These are phyloP conservation scores for Saksenaea vasiformis DNA, from an alignment of 371 early-diverging fungal genomes.

Conservation along the genomic window DNA sequence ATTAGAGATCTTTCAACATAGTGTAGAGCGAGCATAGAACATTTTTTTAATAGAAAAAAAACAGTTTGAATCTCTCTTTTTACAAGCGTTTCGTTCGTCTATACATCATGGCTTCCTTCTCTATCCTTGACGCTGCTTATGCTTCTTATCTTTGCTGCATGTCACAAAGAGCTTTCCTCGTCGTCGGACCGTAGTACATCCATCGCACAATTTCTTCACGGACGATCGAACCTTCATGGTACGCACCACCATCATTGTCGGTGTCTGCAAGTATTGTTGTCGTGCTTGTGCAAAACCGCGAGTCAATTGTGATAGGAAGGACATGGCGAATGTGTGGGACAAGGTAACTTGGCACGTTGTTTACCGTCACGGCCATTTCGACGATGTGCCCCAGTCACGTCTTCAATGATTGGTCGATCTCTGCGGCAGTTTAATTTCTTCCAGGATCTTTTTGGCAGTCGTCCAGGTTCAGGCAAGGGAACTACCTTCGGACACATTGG, in stretches of 20 bases:
- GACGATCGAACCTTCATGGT: slow-evolving; percentile 86
- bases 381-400: too few relatives aligned
- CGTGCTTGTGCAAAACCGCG: slow-evolving; percentile 24
- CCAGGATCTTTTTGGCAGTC: too few relatives aligned
- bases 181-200: slow-evolving; percentile 78
- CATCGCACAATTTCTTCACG: slow-evolving; percentile 81
- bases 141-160: slow-evolving; percentile 81
- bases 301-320: slow-evolving; percentile 36
- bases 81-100: background rate
- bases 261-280: slow-evolving; percentile 23
- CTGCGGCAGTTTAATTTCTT: too few relatives aligned
- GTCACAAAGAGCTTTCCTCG: slow-evolving; percentile 77
- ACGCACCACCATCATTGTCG: slow-evolving; percentile 48
- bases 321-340: slow-evolving; percentile 19
- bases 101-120: background rate
- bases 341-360: too few relatives aligned
- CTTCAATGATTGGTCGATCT: too few relatives aligned
- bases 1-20: slow-evolving; percentile 27
- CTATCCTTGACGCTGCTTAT: slow-evolving; percentile 86
- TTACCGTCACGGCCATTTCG: too few relatives aligned
- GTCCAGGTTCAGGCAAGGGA: too few relatives aligned
- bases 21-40: slow-evolving; percentile 11
- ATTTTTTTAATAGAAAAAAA: background rate
- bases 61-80: background rate
- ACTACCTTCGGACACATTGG: too few relatives aligned